Conservation (phyloP, 1,284 basidiomycete genomes). For the Hortiboletus rubellus region DNA sequence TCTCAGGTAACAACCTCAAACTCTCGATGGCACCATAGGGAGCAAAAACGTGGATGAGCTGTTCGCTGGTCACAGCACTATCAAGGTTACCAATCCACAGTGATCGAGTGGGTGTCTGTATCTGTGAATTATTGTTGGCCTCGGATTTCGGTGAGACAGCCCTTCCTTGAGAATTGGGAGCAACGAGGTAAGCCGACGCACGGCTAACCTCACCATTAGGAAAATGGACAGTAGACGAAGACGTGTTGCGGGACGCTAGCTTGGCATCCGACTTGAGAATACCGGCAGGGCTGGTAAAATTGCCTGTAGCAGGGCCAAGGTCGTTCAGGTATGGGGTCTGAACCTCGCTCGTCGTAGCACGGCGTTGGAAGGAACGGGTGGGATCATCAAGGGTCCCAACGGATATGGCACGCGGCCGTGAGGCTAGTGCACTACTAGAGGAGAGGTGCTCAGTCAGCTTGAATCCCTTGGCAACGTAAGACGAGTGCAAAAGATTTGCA, state of each 20-base stretch:
- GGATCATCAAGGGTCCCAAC: slow-evolving; percentile 88
- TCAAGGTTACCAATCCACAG: slow-evolving; percentile 98
- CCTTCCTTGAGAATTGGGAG: slow-evolving; percentile 64
- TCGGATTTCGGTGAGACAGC: slow-evolving; percentile 80
- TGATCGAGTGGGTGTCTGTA: slow-evolving; percentile 91
- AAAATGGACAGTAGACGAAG: slow-evolving; percentile 68
- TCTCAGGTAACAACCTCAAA: slow-evolving; percentile 90
- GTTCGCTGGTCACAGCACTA: slow-evolving; percentile 89
- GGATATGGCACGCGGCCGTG: slow-evolving; percentile 86
- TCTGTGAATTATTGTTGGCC: slow-evolving; percentile 59
- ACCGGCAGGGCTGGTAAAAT: slow-evolving; percentile 48
- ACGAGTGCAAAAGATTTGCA: slow-evolving; percentile 50
- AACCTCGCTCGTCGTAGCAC: slow-evolving; percentile 58
- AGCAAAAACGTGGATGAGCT: slow-evolving; percentile 92
- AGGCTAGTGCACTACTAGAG: slow-evolving; percentile 40
- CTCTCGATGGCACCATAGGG: slow-evolving; percentile 97
- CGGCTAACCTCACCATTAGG: slow-evolving; percentile 61
- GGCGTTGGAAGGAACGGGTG: slow-evolving; percentile 60
- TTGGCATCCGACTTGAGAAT: slow-evolving; percentile 60
- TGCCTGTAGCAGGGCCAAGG: slow-evolving; percentile 39
- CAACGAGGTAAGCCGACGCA: slow-evolving; percentile 64
- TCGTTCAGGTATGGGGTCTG: slow-evolving; percentile 59
- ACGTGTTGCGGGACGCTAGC: slow-evolving; percentile 45
- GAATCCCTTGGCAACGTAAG: slow-evolving; percentile 70
- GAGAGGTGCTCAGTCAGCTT: slow-evolving; percentile 69